Base-by-base conservation (phyloP, 1,139 yeast species). In the Arxiozyma bovina region DNA sequence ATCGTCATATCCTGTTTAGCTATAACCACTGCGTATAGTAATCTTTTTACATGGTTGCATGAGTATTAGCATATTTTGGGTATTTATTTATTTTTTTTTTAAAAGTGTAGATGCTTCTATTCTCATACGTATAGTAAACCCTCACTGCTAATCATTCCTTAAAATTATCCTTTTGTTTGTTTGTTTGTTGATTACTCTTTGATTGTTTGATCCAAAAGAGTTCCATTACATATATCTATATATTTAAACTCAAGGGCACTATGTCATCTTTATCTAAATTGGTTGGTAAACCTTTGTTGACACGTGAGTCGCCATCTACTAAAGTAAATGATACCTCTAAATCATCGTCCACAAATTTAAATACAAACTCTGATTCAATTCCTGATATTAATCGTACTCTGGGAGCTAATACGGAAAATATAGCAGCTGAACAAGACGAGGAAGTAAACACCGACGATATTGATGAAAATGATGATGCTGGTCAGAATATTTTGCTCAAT, bases 391-490 rank as follows among this genome's bases (percentile, higher is more conserved):
- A 15, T 9, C 40, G 40, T 12, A 15, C n/a, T 30, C 22, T 23
- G 45, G 25, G 25, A 12, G 5, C n/a, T 21, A 17, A 15, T 12
- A 11, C 18, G 23, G 20, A 20, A 18, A 43, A 44, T n/a, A 44
- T n/a, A 25, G 5, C 5, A 4, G 50, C 23, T 11, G 40, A n/a
- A 7, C 42, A 50, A 7, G 47, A 48, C 12, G 50, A 51, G 27
- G 45, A 51, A 3, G 40, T 40, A 2, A 69, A 71, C 53, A 67
- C 75, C 0, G 89, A 83, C 68, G 97, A 90, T 69, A 79, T 89
- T 51, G 98, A 91, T 69, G 98, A 91, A 67, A 80, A 91, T 48
- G 97, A 90, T 66, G 89, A 83, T 56, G 93, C 91, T 57, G 91
- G 91, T 34, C 96, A 90, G 70, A 85, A 83, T 53, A 89, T 93